Evolutionary conservation across 2,329 filamentous ascomycete genomes (phyloP).

Genomic region (Leptoxyphium fumago): DNA sequence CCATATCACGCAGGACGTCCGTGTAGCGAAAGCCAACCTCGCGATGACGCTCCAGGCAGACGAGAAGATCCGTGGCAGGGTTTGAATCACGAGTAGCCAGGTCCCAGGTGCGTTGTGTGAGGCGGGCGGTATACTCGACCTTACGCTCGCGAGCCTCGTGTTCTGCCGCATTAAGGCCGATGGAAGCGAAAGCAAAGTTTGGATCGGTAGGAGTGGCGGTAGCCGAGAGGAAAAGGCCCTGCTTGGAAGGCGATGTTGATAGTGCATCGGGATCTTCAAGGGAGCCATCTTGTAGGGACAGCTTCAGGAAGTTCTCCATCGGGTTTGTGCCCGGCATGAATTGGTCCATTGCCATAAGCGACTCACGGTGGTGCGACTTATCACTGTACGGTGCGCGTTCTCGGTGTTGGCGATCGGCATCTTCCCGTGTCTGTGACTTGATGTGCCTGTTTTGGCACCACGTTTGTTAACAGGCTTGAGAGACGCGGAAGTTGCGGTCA

Average conservation of each 20-base stretch:
- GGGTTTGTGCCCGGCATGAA: conserved; percentile 25
- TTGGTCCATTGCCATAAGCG: conserved; percentile 36
- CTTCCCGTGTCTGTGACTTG: conserved; percentile 3
- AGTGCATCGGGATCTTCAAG: conserved; percentile 9
- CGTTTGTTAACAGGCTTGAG: conserved; percentile 19
- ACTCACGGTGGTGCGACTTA: conserved; percentile 24
- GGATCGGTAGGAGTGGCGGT: conserved; percentile 22
- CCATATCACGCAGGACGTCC: conserved; percentile 78
- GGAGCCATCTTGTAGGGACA: conserved; percentile 6
- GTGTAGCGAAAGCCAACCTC: conserved; percentile 94
- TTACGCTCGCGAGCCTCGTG: conserved; percentile 58
- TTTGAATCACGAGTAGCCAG: conserved; percentile 83
- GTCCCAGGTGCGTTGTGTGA: conserved; percentile 91
- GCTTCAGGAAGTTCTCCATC: conserved; percentile 11
- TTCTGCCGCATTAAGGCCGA: conserved; percentile 34
- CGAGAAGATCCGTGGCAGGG: conserved; percentile 80
- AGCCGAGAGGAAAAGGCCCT: conserved; percentile 16
- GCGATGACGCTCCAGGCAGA: conserved; percentile 81
- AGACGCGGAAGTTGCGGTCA: conserved; percentile 65
- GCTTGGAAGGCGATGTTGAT: conserved; percentile 10
- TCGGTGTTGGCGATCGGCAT: conserved; percentile 5
- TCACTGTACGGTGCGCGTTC: conserved; percentile 10
- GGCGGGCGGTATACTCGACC: conserved; percentile 61
- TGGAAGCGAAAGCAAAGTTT: conserved; percentile 27
- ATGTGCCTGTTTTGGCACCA: conserved; percentile 1